Percentiles rank a stretch among this genome's conserved stretches.
Conservation (phyloP, 2,329 filamentous ascomycete genomes). For the Alternaria sp. region DNA sequence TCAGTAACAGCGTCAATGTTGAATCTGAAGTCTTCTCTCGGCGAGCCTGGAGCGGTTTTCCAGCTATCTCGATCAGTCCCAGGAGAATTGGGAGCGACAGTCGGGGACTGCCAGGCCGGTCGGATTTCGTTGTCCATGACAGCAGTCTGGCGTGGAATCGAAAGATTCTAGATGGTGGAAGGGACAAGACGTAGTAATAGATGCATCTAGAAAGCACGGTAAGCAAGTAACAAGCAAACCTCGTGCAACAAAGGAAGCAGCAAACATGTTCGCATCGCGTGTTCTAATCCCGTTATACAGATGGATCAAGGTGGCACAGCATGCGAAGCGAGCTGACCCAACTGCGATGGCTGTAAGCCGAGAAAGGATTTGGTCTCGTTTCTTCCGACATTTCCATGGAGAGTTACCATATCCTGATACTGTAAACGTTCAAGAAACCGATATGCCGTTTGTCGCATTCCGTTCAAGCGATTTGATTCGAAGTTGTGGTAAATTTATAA, state of each 20-base stretch:
- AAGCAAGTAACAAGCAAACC: not conserved
- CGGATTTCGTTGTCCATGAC: slow-evolving; percentile 3
- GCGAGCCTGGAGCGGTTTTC: not conserved
- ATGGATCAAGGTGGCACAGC: slow-evolving; percentile 1
- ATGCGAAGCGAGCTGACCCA: not conserved
- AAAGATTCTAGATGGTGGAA: not conserved
- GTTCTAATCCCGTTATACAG: not conserved
- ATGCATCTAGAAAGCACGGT: not conserved
- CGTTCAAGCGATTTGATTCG: not conserved
- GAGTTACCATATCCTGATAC: not conserved
- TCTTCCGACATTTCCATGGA: not conserved
- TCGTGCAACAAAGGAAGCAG: not conserved
- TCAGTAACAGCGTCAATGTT: slow-evolving; percentile 7
- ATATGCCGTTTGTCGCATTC: not conserved
- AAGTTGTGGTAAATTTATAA: not conserved
- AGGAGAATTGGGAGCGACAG: not conserved
- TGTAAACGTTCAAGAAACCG: not conserved
- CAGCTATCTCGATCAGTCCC: not conserved
- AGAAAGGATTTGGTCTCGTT: not conserved
- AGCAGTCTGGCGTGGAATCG: not conserved
- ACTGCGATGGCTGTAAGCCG: not conserved
- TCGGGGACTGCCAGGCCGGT: not conserved
- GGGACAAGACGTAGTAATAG: not conserved
- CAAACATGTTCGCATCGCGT: slow-evolving; percentile 8
- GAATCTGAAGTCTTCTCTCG: slow-evolving; percentile 9